Base-by-base conservation (phyloP, 192 early-diverging fungal genomes). In the Coemansia sp. region DNA sequence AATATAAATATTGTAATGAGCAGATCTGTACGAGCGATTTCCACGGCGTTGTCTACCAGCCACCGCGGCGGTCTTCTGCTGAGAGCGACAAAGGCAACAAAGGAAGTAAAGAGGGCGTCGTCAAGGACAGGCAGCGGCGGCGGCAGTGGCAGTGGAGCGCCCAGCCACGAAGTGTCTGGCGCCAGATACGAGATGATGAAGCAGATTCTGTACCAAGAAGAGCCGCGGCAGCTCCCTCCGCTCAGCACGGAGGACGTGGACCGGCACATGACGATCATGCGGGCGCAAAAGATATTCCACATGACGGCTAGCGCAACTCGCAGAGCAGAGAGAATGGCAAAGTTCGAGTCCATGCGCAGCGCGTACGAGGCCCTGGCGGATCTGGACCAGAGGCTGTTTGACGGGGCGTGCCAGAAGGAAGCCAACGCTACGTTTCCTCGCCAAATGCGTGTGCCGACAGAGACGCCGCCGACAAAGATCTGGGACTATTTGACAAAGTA, bases 361-460 rank as follows among this genome's bases (percentile, higher is more conserved):
- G 91, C 91, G 24, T 90, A 88, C 68, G 84, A 82, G 19, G 88
- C 89, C 49, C 68, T 93, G 47, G 89, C 88, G 67, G 77, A 83
- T 58, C 83, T 84, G 27, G 85, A 82, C 58, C 67, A 83, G 15
- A 61, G 75, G 20, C 80, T 93, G 53, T 93, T 87, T 84, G 83
- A 87, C 63, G 85, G 68, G 31, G 88, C 91, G 27, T 85, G 86
- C 59, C 63, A 83, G 37, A 85, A 76, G 41, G 87, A 89, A 59
- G 54, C 84, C 31, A 86, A 86, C 35, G 67, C 77, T 14, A 85
- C 86, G 9, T 93, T 91, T 71, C 91, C 90, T 15, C 83, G 87
- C 11, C 86, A 90, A 72, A 86, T 91, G 82, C 89, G 88, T 45
- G 89, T 89, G 58, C 86, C 90, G 29, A 91, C 90, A 2, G 91